Base-by-base conservation (phyloP, 2,329 filamentous ascomycete species). In the Verticillium isaacii region DNA sequence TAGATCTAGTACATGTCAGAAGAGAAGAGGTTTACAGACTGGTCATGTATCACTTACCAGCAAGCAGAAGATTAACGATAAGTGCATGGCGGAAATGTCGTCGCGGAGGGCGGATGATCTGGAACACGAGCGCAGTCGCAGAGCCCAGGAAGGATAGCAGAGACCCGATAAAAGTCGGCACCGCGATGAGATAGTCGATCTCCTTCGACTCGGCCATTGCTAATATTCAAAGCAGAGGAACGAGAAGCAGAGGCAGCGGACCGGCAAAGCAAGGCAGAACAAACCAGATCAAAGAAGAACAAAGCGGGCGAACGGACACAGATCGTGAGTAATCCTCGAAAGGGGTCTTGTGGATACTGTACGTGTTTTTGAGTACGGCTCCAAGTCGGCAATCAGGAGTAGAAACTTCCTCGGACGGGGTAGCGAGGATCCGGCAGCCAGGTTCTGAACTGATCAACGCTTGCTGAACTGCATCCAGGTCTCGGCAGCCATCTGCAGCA, bases 1-100 rank as follows among this genome's bases (percentile, higher is more conserved):
- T 58, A 73, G 73, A 61, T 78, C 77, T 78, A 32, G 57, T 12
- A 9, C 32, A 32, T 2, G 41, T 52, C 37, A 58, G 60, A 54
- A 50, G 56, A 45, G 56, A 36, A 56, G 64, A 62, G n/a, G 4
- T 6, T 9, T 14, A 2, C 14, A 55, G 34, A 32, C 37, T 14
- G 19, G 41, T 41, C 56, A n/a, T 6, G 23, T 25, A n/a, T 15
- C 19, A 70, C 66, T 56, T 58, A 66, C 67, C 67, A 25, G 67
- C 66, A 25, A 69, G 59, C 7, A 66, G 63, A 5, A 68, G 65
- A 32, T 68, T 68, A n/a, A 69, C 59, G 15, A 69, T 58, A 29
- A 69, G 58, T 11, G 66, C 66, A 62, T 69, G 68, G 15, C 68
- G 67, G 56, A 68, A 68, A 12, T 66, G 67, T 25, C 64, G 67